Evolutionary conservation across 2,329 filamentous ascomycete genomes (phyloP).

Genomic region (Botrytis paeoniae): DNA sequence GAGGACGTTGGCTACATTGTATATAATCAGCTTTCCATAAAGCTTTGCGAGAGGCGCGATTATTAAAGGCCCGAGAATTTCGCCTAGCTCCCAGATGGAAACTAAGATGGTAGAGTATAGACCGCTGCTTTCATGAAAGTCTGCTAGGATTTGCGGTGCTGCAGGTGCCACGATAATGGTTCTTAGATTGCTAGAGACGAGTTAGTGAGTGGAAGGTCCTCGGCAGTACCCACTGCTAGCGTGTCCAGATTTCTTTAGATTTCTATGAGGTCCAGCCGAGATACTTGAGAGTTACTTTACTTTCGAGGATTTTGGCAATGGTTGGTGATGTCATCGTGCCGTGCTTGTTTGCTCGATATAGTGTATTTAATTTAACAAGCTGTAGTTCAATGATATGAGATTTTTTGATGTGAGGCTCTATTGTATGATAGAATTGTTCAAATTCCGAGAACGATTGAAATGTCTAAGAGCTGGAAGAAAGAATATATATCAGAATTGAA

Average conservation of each 20-base stretch:
- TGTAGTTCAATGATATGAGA: not conserved
- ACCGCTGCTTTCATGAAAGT: not conserved
- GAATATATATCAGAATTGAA: too few species aligned
- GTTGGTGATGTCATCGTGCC: not conserved
- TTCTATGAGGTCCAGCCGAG: not conserved
- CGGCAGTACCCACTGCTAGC: too few species aligned
- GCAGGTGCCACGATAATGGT: not conserved
- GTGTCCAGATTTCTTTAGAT: not conserved
- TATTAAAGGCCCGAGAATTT: constrained; percentile 49
- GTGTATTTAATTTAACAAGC: not conserved
- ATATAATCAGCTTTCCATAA: constrained; percentile 51
- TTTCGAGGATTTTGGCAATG: not conserved
- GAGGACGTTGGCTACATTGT: constrained; percentile 51
- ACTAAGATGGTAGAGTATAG: not conserved
- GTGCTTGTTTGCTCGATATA: not conserved
- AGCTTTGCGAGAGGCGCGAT: constrained; percentile 59
- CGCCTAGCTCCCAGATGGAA: not conserved
- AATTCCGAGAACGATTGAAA: not conserved
- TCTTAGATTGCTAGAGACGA: not conserved
- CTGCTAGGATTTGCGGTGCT: not conserved
- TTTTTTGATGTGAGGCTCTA: not conserved
- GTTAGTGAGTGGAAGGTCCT: not conserved
- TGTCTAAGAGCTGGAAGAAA: too few species aligned
- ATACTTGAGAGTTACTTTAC: not conserved
- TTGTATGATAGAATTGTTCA: not conserved